Percentiles rank a stretch among this genome's conserved stretches.
Evolutionary conservation across 768 basidiomycete species (phyloP).

Genomic region (Tephrocybe sp.): DNA sequence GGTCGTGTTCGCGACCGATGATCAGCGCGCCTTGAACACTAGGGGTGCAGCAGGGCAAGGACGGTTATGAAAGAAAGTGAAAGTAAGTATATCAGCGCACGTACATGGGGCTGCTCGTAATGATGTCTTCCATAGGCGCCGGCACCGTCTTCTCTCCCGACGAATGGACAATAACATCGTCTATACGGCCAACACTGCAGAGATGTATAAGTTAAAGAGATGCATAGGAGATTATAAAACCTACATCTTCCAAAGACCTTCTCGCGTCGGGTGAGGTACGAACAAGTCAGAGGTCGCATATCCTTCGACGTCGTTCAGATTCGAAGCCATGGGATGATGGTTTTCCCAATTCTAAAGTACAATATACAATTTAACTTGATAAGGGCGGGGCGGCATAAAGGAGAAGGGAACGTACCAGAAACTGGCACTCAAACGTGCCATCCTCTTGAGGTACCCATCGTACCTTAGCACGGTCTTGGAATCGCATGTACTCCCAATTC

Average conservation of each 20-base stretch:
- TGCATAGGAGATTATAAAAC: neutral
- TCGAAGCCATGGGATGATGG: conserved; percentile 29
- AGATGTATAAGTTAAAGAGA: neutral
- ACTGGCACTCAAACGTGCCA: conserved; percentile 36
- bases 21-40: conserved; percentile 29
- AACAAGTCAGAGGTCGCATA: conserved; percentile 40
- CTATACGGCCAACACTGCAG: conserved; percentile 36
- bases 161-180: conserved; percentile 38
- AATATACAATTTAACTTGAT: neutral
- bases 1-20: conserved; percentile 35
- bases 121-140: conserved; percentile 29
- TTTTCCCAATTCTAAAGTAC: conserved; percentile 23
- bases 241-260: conserved; percentile 35
- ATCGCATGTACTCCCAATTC: conserved; percentile 34
- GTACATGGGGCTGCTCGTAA: conserved; percentile 21
- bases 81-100: neutral
- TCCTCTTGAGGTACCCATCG: conserved; percentile 37
- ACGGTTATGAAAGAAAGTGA: too few species aligned
- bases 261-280: conserved; percentile 35
- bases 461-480: conserved; percentile 21
- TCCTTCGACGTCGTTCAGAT: conserved; percentile 33
- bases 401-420: conserved; percentile 37
- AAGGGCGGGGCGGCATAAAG: neutral
- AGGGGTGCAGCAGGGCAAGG: neutral
- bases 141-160: conserved; percentile 38